Base-by-base conservation (phyloP, 805 yeast species). In the Naumovozyma baii region DNA sequence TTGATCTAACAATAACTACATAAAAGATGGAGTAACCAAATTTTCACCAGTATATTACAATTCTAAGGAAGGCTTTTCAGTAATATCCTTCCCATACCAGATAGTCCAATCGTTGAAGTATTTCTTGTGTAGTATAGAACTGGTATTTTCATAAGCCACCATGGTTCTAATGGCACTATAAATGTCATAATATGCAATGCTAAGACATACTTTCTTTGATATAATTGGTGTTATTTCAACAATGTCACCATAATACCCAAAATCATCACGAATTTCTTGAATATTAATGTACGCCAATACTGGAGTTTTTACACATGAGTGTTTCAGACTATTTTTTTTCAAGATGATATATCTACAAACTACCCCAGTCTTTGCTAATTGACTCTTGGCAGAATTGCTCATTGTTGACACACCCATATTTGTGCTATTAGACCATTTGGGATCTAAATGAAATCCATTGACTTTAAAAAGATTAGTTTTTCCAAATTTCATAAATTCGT, bases 81-180 rank as follows among this genome's bases (percentile, higher is more conserved):
- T 68, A 1, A 74, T 72, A 55, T 83, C 94, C 33, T 69, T 70
- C 0, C 81, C 83, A 47, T 74, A 83, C 76, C 78, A 72, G 1
- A 79, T 59, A 5, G 67, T 59, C 92, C 92, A 83, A 3, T 65
- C 72, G 9, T 55, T 56, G 49, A 44, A 46, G 38, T 78, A 83
- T 47, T 70, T 75, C 3, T 47, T 47, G 39, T 63, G 52, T 48
- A 79, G 48, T 2, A 31, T 39, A 1, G 73, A 57, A 7, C 45
- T 46, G 15, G 55, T 50, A 22, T 56, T 46, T 18, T 64, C 68
- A 43, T 70, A 68, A 29, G 64, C 68, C 25, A 60, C 59, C 56
- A 77, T 79, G 2, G 81, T 85, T 5, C 55, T 51, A 18, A 83
- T 71, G 0, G 92, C 83, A 13, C 77, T 64, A 28, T 70, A 56